Conservation (phyloP, 2,329 filamentous ascomycete species). For the Fusarium avenaceum region DNA sequence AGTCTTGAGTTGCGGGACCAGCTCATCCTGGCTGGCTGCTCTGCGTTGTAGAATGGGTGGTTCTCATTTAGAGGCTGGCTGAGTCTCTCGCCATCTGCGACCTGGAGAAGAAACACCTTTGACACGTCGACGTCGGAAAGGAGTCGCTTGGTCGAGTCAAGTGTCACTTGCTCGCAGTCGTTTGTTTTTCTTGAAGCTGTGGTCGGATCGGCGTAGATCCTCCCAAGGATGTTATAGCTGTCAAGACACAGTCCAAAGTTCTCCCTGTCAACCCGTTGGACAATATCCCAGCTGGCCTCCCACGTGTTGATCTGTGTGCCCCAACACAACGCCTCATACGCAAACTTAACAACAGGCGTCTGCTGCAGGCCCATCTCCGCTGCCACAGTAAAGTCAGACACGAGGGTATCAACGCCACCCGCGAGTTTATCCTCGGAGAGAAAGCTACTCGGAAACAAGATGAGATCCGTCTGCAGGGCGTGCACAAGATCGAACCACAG, state of each 20-base stretch:
- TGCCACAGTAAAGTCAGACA: conserved; percentile 72
- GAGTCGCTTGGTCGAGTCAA: conserved; percentile 67
- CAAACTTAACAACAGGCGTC: conserved; percentile 72
- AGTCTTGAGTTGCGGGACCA: conserved; percentile 82
- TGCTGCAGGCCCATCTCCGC: conserved; percentile 75
- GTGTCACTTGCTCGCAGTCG: conserved; percentile 68
- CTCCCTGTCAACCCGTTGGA: conserved; percentile 71
- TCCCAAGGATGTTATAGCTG: conserved; percentile 81
- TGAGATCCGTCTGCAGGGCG: conserved; percentile 75
- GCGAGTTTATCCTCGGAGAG: conserved; percentile 63
- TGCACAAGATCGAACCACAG: conserved; percentile 78
- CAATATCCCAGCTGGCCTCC: conserved; percentile 79
- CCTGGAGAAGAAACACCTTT: conserved; percentile 82
- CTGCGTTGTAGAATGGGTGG: conserved; percentile 53
- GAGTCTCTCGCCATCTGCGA: conserved; percentile 79
- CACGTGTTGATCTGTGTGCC: conserved; percentile 78
- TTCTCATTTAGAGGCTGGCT: conserved; percentile 68
- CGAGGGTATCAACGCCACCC: conserved; percentile 66
- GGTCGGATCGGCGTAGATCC: conserved; percentile 78
- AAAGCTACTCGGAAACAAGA: conserved; percentile 81
- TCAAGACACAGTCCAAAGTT: conserved; percentile 85
- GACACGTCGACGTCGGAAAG: conserved; percentile 67
- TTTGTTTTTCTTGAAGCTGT: conserved; percentile 63
- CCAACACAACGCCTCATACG: conserved; percentile 81
- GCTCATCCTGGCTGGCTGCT: conserved; percentile 72